Conservation (phyloP, 2,329 filamentous ascomycete species). For the Colletotrichum sojae region DNA sequence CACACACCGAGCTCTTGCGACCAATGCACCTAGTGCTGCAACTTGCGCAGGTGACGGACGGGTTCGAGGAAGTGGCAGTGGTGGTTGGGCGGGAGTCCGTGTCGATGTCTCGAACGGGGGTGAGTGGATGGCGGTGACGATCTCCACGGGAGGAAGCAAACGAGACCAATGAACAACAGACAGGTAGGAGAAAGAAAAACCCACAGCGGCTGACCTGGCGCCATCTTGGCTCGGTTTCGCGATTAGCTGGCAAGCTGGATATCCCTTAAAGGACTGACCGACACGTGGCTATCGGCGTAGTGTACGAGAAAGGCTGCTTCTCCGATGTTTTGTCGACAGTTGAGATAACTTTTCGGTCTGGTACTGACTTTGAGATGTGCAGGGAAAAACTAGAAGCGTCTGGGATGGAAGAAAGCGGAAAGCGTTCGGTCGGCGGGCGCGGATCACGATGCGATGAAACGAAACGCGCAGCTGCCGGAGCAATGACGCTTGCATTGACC, state of each 20-base stretch:
- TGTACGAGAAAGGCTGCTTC: not conserved
- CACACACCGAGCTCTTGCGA: slow-evolving; percentile 1
- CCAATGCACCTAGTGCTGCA: slow-evolving; percentile 37
- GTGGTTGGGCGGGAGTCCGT: not conserved
- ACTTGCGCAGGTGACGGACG: slow-evolving; percentile 22
- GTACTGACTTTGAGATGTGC: slow-evolving; percentile 1
- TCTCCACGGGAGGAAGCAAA: not conserved
- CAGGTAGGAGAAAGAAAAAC: slow-evolving; percentile 20
- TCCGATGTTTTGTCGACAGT: slow-evolving; percentile 23
- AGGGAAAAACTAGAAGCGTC: not conserved
- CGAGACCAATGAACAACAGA: slow-evolving; percentile 16
- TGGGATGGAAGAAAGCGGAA: slow-evolving; percentile 11
- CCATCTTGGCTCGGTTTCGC: slow-evolving; percentile 18
- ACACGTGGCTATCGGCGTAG: slow-evolving; percentile 27
- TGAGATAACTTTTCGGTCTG: slow-evolving; percentile 26
- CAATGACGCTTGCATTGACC: slow-evolving; percentile 40
- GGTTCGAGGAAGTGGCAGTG: slow-evolving; percentile 3
- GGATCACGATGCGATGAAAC: slow-evolving; percentile 40
- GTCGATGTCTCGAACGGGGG: not conserved
- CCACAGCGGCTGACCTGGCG: slow-evolving; percentile 39
- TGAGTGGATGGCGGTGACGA: not conserved
- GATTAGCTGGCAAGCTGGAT: not conserved
- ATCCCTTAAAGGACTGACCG: slow-evolving; percentile 20
- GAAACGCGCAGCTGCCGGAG: slow-evolving; percentile 36
- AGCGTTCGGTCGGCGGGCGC: slow-evolving; percentile 22